Conservation (phyloP, 805 yeast genomes). For the Zygosaccharomyces kombuchaensis region DNA sequence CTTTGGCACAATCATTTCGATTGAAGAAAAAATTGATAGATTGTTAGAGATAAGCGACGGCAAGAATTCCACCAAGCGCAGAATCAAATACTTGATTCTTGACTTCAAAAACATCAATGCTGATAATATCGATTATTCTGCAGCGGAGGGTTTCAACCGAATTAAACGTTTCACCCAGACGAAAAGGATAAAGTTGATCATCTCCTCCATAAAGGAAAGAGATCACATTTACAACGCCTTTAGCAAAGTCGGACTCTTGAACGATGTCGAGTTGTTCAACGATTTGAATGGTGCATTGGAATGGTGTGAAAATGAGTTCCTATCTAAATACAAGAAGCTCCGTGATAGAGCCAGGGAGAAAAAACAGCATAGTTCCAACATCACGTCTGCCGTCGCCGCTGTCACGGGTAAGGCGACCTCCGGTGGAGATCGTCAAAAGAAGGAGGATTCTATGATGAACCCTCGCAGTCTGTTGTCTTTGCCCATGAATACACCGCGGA, state of each 20-base stretch:
- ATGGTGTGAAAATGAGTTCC: conserved; percentile 93
- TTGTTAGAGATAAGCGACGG: conserved; percentile 52
- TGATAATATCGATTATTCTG: conserved; percentile 77
- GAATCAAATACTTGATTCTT: conserved; percentile 74
- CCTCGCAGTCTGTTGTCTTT: conserved; percentile 16
- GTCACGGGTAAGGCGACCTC: conserved; percentile 11
- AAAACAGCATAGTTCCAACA: conserved; percentile 10
- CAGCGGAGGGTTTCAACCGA: conserved; percentile 91
- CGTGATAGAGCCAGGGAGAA: conserved; percentile 27
- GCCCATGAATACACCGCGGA: conserved; percentile 40
- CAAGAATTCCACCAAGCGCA: conserved; percentile 39
- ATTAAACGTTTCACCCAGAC: conserved; percentile 73
- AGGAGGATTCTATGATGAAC: not conserved
- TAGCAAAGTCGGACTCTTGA: conserved; percentile 79
- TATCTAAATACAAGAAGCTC: conserved; percentile 40
- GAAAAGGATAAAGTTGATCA: conserved; percentile 63
- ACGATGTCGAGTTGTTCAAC: conserved; percentile 54
- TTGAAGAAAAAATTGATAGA: conserved; percentile 68
- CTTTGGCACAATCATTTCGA: conserved; percentile 92
- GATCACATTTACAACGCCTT: conserved; percentile 67
- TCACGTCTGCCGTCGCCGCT: conserved; percentile 10
- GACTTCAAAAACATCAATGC: conserved; percentile 80
- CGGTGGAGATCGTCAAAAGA: conserved; percentile 3
- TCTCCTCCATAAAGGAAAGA: conserved; percentile 70
- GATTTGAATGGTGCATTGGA: conserved; percentile 85